Base-by-base conservation (phyloP, 2,329 filamentous ascomycete genomes). In the Botrytis fragariae region DNA sequence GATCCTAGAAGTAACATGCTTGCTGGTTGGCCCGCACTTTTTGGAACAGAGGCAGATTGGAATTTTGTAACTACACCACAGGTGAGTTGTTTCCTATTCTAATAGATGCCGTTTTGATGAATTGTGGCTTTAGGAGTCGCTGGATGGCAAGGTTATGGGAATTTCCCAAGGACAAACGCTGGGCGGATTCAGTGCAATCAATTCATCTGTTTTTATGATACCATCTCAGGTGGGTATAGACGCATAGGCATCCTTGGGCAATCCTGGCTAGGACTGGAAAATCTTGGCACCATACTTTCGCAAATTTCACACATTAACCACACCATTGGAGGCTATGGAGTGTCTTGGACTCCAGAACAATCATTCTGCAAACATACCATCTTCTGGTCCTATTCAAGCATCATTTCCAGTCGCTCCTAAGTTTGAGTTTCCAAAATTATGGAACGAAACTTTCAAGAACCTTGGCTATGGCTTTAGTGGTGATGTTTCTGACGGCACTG, bases 251-350 rank as follows among this genome's bases (percentile, higher is more conserved):
- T 22, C 8, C 32, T 62, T 85, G 12, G 84, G 83, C 0, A 85
- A 84, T 39, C 64, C 71, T 79, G 80, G 72, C 69, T 71, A 83
- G 84, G 78, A 79, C 32, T 83, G 80, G 75, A 77, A 82, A 12
- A 76, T 76, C 22, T 75, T 86, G 29, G 76, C 81, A 1, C 83
- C 82, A 3, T 85, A 85, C 72, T 81, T 84, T 69, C 79, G 78
- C 20, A 84, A 84, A 22, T 22, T 45, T 45, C 44, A 45, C 22
- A 22, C 20, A 8, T 45, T 45, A 9, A 45, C 44, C 44, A 22
- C 44, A 22, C 44, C 44, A 10, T 45, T 18, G 20, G 44, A 22
- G 44, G 44, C 44, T 45, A 20, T 45, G 8, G 44, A 75, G 81
- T 81, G 4, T 62, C 72, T 75, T 78, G n/a, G 22, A n/a, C 63